A percentile compares a stretch with the other conserved stretches of the same genome.
Evolutionary conservation across 371 early-diverging fungal species (phyloP).

Genomic region (Massospora cicadina): DNA sequence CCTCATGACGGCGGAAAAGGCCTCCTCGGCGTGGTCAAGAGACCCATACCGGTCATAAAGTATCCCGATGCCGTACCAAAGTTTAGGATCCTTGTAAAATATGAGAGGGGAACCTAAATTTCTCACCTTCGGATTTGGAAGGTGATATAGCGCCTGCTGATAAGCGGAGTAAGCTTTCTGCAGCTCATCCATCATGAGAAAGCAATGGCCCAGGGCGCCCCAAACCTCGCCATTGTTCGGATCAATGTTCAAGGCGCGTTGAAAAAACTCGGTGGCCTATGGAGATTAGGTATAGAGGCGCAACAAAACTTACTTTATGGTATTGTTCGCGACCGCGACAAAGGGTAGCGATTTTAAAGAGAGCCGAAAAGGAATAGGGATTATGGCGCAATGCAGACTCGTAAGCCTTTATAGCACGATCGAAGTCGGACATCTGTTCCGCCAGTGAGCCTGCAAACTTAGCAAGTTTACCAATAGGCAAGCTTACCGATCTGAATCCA

Average conservation of each 20-base stretch:
- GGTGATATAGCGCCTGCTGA: conserved; percentile 78
- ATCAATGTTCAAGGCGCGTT: conserved; percentile 63
- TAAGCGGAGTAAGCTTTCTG: conserved; percentile 85
- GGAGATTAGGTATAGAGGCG: not conserved
- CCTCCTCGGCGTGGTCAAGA: conserved; percentile 92
- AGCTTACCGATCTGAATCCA: conserved; percentile 11
- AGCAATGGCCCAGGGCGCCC: conserved; percentile 86
- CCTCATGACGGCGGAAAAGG: conserved; percentile 75
- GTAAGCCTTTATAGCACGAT: conserved; percentile 63
- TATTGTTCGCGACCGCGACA: conserved; percentile 46
- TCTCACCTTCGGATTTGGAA: conserved; percentile 66
- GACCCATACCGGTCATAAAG: conserved; percentile 93
- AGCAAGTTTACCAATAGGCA: not conserved
- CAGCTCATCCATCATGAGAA: conserved; percentile 82
- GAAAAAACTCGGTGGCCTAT: conserved; percentile 74
- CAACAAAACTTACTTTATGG: conserved; percentile 21
- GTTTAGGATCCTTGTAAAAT: conserved; percentile 61
- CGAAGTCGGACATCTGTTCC: conserved; percentile 23
- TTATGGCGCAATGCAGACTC: conserved; percentile 77
- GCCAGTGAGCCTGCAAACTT: not conserved
- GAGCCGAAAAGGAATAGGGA: conserved; percentile 60
- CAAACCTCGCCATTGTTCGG: conserved; percentile 74
- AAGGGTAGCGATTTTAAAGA: conserved; percentile 48
- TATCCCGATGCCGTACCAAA: conserved; percentile 98
- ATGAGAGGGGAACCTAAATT: not conserved